Evolutionary conservation across 768 basidiomycete species (phyloP), one percentile per base, ranked within the genome.

Genomic region (Polyporus arcularius): DNA sequence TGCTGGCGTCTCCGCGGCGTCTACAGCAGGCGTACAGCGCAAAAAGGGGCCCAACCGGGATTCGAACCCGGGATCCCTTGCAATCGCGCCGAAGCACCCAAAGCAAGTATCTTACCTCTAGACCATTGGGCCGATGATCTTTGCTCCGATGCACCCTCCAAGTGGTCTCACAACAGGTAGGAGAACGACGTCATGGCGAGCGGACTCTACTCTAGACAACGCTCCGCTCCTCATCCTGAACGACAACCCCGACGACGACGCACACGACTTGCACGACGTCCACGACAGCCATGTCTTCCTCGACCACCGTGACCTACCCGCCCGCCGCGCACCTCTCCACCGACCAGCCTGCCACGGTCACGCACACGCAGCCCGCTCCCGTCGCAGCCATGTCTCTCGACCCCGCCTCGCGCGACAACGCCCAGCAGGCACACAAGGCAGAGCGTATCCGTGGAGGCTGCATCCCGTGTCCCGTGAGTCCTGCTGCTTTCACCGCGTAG

Each of bases 71-170:
- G 78, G 79, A 72, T 76, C 79, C 75, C 77, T 78, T 79, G 79
- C 79, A 79, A 50, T 58, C 62, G 63, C 31, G 43, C 64, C 56
- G 50, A 47, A 9, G 31, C 14, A 60, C 77, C 77, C 79, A 79
- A 80, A 80, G 79, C 79, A 79, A 78, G 78, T 78, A 79, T 79
- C 78, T 75, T 79, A 79, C 79, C 78, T 75, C 76, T 77, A 76
- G 76, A 75, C 75, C 76, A 76, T 74, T 74, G 73, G 72, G 72
- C 73, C 73, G 50, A 38, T 57, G 45, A 32, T 7, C 1, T 6
- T 35, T 35, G 35, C 7, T 1, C 3, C 6, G 6, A 1, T 35
- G 35, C 11, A 35, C 35, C 1, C 35, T 11, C 35, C 35, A 35
- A 1, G 35, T 35, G 35, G 6, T 11, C 7, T 6, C 35, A 35